A percentile compares a stretch with the other conserved stretches of the same genome.
These are phyloP conservation scores for Bipolaris sorokiniana DNA, from an alignment of 2,329 filamentous ascomycete species.

Conservation along the genomic window DNA sequence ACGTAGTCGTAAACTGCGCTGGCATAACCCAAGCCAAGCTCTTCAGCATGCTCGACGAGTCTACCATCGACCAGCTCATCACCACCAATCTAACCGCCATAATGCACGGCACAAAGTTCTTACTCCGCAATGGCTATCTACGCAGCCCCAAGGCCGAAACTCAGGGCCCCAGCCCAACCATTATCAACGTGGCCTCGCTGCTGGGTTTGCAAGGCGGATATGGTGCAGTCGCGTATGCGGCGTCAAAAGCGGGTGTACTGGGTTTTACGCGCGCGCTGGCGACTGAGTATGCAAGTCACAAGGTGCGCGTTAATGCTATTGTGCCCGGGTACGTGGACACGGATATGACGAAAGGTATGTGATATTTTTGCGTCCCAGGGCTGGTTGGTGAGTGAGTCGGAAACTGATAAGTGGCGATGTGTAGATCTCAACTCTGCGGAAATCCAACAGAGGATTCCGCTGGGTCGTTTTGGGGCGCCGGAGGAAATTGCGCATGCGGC, in stretches of 20 bases:
- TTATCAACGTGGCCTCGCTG: constrained; percentile 82
- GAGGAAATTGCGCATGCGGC: constrained; percentile 83
- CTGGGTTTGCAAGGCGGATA: constrained; percentile 71
- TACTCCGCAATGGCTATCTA: constrained; percentile 48
- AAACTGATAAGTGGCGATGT: constrained; percentile 34
- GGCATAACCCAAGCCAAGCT: constrained; percentile 72
- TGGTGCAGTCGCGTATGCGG: constrained; percentile 76
- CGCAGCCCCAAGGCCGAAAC: constrained; percentile 17
- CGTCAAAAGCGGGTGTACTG: constrained; percentile 79
- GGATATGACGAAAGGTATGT: constrained; percentile 74
- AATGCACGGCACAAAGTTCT: constrained; percentile 64
- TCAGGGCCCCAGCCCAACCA: constrained; percentile 52
- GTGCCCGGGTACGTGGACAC: constrained; percentile 84
- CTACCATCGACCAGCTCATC: constrained; percentile 64
- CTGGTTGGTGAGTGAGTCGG: not conserved
- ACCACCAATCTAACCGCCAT: constrained; percentile 73
- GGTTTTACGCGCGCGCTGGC: constrained; percentile 73
- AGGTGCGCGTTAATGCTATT: constrained; percentile 79
- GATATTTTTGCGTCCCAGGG: not conserved
- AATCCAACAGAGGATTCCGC: constrained; percentile 63
- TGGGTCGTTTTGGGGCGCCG: constrained; percentile 68
- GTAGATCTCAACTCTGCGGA: constrained; percentile 46
- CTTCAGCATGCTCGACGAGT: constrained; percentile 61
- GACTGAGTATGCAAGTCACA: constrained; percentile 64
- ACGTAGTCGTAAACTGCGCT: constrained; percentile 78